A percentile compares a stretch with the other conserved stretches of the same genome.
Evolutionary conservation across 2,329 filamentous ascomycete genomes (phyloP).

Genomic region (Aspergillus sp.): DNA sequence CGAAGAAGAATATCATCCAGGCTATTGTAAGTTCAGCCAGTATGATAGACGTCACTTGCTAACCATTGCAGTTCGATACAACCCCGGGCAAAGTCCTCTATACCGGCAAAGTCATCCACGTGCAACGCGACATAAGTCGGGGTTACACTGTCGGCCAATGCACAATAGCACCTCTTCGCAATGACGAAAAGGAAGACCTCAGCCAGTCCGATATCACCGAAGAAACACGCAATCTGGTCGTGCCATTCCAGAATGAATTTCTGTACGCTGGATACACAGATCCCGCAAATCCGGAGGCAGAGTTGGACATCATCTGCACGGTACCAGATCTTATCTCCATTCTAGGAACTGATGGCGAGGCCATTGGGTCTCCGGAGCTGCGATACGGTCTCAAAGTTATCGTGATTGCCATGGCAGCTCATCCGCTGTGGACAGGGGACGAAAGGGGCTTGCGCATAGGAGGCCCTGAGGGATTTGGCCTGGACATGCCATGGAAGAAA

Average conservation of each 20-base stretch:
- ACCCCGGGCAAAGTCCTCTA: conserved; percentile 33
- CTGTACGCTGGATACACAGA: conserved; percentile 19
- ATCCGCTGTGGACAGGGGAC: conserved; percentile 44
- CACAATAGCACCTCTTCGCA: conserved; percentile 20
- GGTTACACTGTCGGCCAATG: conserved; percentile 35
- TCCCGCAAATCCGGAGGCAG: conserved; percentile 4
- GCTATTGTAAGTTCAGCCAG: conserved; percentile 30
- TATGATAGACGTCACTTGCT: conserved; percentile 2
- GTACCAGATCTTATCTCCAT: conserved; percentile 34
- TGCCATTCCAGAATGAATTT: conserved; percentile 26
- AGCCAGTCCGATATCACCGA: conserved; percentile 2
- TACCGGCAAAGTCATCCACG: conserved; percentile 41
- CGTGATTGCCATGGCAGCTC: conserved; percentile 46
- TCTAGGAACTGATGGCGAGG: conserved; percentile 41
- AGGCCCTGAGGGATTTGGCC: conserved; percentile 35
- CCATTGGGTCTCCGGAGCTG: conserved; percentile 46
- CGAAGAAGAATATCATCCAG: conserved; percentile 31
- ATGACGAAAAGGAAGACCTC: conserved; percentile 11
- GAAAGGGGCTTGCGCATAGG: conserved; percentile 33
- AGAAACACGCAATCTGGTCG: conserved; percentile 5
- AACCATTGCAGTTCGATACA: conserved; percentile 17
- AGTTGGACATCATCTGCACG: conserved; percentile 15
- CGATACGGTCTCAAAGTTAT: conserved; percentile 47
- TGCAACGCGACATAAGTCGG: conserved; percentile 31
- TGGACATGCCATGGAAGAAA: conserved; percentile 14